A percentile compares a stretch with the other conserved stretches of the same genome.
Conservation (phyloP, 2,329 filamentous ascomycete species). For the Venturia pyrina region DNA sequence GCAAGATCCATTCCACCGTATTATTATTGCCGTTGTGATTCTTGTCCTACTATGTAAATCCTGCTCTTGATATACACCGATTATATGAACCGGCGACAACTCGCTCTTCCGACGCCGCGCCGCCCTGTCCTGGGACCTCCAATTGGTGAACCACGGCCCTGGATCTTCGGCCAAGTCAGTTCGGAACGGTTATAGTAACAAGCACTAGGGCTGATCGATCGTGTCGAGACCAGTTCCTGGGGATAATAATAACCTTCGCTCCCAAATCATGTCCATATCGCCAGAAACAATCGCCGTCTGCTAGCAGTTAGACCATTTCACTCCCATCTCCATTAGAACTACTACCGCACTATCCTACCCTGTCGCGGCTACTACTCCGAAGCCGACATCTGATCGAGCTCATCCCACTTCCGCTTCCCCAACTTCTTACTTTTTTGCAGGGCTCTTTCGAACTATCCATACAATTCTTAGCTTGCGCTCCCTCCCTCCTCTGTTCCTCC, state of each 20-base stretch:
- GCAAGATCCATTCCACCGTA: no score
- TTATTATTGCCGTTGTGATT: no score
- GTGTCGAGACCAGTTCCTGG: not conserved
- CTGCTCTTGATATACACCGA: no score
- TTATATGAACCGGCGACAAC: no score
- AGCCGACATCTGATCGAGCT: not conserved
- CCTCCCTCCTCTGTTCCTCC: not conserved
- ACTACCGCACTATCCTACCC: not conserved
- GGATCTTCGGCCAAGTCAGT: not conserved
- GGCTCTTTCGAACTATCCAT: not conserved
- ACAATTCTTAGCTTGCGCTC: not conserved
- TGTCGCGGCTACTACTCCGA: not conserved
- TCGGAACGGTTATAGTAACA: not conserved
- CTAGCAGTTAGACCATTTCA: not conserved
- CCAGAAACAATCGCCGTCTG: not conserved
- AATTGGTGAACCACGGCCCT: no score
- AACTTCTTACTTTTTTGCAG: not conserved
- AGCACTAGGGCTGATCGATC: not conserved
- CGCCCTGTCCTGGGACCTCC: no score
- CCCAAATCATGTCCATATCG: not conserved
- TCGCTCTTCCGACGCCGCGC: no score
- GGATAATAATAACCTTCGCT: not conserved
- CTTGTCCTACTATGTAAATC: no score
- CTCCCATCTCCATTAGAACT: not conserved
- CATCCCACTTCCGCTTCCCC: not conserved